Evolutionary conservation across 1,139 yeast species (phyloP).

Genomic region (Candida albicans): DNA sequence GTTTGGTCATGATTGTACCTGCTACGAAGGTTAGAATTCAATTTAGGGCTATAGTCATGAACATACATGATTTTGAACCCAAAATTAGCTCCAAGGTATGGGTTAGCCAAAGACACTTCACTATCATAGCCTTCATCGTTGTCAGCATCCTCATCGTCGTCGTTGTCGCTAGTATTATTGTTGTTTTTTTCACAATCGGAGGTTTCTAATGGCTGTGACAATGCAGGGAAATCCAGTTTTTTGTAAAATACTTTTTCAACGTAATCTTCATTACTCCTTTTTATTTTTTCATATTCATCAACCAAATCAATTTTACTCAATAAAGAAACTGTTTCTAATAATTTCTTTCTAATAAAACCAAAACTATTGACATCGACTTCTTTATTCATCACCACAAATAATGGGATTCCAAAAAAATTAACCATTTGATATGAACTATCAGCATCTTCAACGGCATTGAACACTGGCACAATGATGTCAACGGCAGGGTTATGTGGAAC

Average conservation of each 20-base stretch:
- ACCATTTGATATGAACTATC: conserved; percentile 38
- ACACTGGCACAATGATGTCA: conserved; percentile 68
- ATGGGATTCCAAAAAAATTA: conserved; percentile 67
- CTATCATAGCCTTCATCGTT: conserved; percentile 39
- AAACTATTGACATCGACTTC: conserved; percentile 49
- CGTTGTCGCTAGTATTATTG: too few species aligned
- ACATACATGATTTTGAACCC: conserved; percentile 50
- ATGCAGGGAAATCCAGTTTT: conserved; percentile 38
- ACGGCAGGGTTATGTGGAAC: conserved; percentile 44
- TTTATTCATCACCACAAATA: conserved; percentile 58
- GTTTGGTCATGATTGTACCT: conserved; percentile 8
- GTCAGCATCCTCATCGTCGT: too few species aligned
- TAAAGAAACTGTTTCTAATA: conserved; percentile 40
- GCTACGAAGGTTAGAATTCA: conserved; percentile 11
- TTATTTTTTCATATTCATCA: conserved; percentile 24
- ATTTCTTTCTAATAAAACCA: conserved; percentile 55
- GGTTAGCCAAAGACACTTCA: conserved; percentile 53
- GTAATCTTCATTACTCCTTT: conserved; percentile 12
- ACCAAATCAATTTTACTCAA: conserved; percentile 27
- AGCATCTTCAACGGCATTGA: conserved; percentile 51
- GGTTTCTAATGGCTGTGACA: conserved; percentile 2
- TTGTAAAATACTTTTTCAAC: conserved; percentile 23
- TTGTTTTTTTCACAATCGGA: conserved; percentile 15
- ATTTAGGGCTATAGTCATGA: conserved; percentile 17
- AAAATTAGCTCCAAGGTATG: conserved; percentile 48